Evolutionary conservation across 2,329 filamentous ascomycete species (phyloP), one percentile per base, ranked within the genome.

Genomic region (Calonectria pteridis): DNA sequence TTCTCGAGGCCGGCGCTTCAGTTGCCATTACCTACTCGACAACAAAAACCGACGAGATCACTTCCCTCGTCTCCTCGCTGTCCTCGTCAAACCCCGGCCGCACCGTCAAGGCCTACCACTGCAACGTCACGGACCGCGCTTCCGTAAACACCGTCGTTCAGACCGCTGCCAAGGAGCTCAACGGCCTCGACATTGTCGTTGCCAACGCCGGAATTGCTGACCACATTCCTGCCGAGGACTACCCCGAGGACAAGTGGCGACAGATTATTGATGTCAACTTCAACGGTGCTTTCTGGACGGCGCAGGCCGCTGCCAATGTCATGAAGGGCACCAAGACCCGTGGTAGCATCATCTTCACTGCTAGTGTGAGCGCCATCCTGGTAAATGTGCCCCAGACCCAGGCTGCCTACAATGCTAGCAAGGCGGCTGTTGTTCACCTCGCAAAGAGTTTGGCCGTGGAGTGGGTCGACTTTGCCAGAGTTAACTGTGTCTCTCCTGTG

Each of bases 361-460:
- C 81, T 5, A 85, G 78, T 33, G 83, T 85, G 23, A 85, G 85
- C 26, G 84, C 83, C 0, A 82, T 84, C 20, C 80, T 88, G 20
- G 84, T 86, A 46, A 85, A 86, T 59, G 76, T 86, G 33, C 84
- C 84, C 5, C 84, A 85, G 79, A 86, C 81, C 76, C 84, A 81
- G 81, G 86, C 79, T 67, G 84, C 84, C 3, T 87, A 87, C 69
- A 87, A 87, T 70, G 82, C 85, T 6, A 84, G 82, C 68, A 87
- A 87, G 72, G 86, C 85, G 0, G 86, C 83, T 0, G 84, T 85
- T 0, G 80, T 86, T 1, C 86, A 86, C 51, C 76, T 87, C 11
- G 81, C 83, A 18, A 85, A 85, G 77, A 84, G 81, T 53, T 76
- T 87, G 10, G 82, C 85, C 1, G 86, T 87, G 5, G 86, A 87